These are phyloP conservation scores for Verticillium longisporum DNA, from an alignment of 2,329 filamentous ascomycete species.

Conservation along the genomic window DNA sequence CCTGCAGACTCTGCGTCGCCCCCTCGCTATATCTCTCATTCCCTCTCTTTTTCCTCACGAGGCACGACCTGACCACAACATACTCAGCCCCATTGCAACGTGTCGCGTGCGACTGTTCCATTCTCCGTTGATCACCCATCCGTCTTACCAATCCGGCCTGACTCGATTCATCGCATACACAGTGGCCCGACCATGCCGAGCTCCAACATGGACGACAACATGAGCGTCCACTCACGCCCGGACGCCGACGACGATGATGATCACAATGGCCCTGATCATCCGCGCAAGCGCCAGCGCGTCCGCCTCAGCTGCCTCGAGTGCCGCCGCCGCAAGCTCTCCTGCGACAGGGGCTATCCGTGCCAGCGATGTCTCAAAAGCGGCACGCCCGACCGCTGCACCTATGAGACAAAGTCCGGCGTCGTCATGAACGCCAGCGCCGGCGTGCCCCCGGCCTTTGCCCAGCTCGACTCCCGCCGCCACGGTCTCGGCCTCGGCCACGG, in stretches of 20 bases:
- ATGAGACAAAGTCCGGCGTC: conserved; percentile 49
- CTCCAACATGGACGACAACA: conserved; percentile 18
- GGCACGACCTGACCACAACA: too few species aligned
- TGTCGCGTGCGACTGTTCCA: too few species aligned
- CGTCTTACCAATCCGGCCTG: too few species aligned
- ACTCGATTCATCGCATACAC: not conserved
- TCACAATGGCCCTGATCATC: conserved; percentile 22
- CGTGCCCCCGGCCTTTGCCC: conserved; percentile 32
- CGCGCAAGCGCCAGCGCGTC: conserved; percentile 53
- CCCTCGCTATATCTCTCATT: too few species aligned
- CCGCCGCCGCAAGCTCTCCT: conserved; percentile 53
- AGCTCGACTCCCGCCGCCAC: conserved; percentile 29
- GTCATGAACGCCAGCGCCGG: conserved; percentile 40
- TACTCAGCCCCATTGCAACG: too few species aligned
- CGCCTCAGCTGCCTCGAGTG: conserved; percentile 55
- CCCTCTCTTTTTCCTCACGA: too few species aligned
- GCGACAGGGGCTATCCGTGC: conserved; percentile 54
- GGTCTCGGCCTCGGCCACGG: conserved; percentile 16
- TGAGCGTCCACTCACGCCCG: conserved; percentile 9
- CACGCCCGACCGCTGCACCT: conserved; percentile 52
- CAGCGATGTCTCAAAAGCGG: conserved; percentile 57
- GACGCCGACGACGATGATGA: conserved; percentile 18
- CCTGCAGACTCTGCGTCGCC: not conserved
- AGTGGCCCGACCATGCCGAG: conserved; percentile 6
- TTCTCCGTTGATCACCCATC: too few species aligned